Evolutionary conservation across 2,329 filamentous ascomycete species (phyloP).

Genomic region (Colletotrichum simmondsii): DNA sequence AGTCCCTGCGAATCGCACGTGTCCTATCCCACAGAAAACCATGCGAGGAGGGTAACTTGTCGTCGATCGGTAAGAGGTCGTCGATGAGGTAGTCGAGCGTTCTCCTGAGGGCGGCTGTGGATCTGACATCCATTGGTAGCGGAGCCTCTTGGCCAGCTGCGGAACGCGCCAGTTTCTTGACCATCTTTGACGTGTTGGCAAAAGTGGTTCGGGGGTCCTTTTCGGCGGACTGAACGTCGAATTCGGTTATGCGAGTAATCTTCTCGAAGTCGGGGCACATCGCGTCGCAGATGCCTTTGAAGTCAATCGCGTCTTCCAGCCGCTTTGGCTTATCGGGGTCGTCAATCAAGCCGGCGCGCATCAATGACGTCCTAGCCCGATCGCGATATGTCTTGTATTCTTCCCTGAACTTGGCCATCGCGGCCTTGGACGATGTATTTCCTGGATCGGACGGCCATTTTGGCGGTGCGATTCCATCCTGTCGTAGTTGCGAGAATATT

Average conservation of each 20-base stretch:
- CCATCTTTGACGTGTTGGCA: constrained; percentile 65
- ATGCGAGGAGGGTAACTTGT: constrained; percentile 65
- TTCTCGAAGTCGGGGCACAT: constrained; percentile 78
- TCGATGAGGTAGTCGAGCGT: constrained; percentile 74
- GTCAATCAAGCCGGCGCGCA: constrained; percentile 70
- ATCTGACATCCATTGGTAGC: constrained; percentile 75
- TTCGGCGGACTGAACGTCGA: constrained; percentile 67
- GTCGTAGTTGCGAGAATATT: constrained; percentile 64
- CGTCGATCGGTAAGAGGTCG: constrained; percentile 65
- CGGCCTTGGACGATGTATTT: constrained; percentile 56
- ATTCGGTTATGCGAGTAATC: constrained; percentile 70
- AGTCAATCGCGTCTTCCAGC: constrained; percentile 72
- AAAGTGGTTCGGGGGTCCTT: constrained; percentile 58
- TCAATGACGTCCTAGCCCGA: constrained; percentile 66
- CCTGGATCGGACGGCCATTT: constrained; percentile 67
- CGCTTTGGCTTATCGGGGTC: constrained; percentile 72
- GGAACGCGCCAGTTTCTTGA: constrained; percentile 75
- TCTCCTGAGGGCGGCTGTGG: constrained; percentile 65
- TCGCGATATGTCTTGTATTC: constrained; percentile 67
- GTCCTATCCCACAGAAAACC: constrained; percentile 77
- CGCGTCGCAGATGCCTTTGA: constrained; percentile 75
- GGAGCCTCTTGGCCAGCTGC: constrained; percentile 76
- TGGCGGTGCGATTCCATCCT: constrained; percentile 65
- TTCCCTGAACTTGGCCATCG: constrained; percentile 66
- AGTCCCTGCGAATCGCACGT: constrained; percentile 74